phyloP scores from a whole-genome alignment of 441 rosid genomes.

The Omphalea diandra region DNA sequence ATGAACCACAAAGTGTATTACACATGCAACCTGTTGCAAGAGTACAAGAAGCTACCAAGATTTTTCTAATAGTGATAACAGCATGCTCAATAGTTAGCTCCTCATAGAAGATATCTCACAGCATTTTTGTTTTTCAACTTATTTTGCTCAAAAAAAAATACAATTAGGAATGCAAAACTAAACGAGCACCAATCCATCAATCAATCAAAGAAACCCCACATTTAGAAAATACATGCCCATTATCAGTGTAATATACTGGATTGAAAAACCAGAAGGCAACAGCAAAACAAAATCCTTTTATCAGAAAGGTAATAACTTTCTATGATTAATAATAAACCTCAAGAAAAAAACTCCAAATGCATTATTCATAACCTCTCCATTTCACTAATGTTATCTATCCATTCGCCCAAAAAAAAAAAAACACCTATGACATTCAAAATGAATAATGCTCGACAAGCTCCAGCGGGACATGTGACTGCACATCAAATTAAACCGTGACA shows the following conservation, averaged over 20 bases:
- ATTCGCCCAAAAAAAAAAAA: background rate
- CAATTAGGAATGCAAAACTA: background rate
- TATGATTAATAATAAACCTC: background rate
- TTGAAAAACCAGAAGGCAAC: background rate
- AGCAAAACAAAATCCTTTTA: background rate
- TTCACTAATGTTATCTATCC: too few species aligned
- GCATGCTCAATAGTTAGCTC: background rate
- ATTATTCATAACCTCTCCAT: conserved; percentile 17
- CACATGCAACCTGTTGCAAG: too few species aligned
- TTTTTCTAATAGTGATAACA: too few species aligned
- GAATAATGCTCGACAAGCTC: too few species aligned
- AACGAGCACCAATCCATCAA: background rate
- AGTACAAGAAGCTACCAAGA: too few species aligned
- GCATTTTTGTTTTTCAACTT: background rate
- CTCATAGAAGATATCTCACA: background rate
- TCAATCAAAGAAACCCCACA: background rate
- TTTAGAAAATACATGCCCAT: background rate
- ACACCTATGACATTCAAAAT: too few species aligned
- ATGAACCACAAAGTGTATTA: too few species aligned
- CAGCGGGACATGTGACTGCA: too few species aligned
- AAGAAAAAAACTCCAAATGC: conserved; percentile 6
- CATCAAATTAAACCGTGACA: too few species aligned
- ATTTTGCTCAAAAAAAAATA: background rate
- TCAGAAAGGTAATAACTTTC: background rate
- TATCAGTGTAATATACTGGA: background rate